Evolutionary conservation across 2,329 filamentous ascomycete genomes (phyloP).

Genomic region (Trichoderma koningii): DNA sequence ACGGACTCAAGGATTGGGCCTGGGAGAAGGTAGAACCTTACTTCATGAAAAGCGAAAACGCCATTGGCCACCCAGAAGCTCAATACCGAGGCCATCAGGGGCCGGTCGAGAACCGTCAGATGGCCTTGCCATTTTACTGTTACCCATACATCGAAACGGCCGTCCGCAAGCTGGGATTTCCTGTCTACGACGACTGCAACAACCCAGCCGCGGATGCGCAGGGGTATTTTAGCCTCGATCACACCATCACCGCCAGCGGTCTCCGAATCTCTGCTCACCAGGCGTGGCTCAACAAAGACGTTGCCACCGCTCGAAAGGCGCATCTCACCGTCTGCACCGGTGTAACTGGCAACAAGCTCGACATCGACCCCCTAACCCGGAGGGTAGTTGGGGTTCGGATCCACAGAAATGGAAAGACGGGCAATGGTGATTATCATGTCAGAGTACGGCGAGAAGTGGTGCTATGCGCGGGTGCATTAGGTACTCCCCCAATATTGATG

Average conservation of each 20-base stretch:
- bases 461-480: neutral
- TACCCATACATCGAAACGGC: neutral
- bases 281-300: neutral
- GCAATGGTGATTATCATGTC: neutral
- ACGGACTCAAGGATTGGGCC: neutral
- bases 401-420: neutral
- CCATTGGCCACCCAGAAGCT: neutral
- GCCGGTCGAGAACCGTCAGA: neutral
- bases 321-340: neutral
- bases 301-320: neutral
- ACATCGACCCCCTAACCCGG: neutral
- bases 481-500: neutral
- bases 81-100: neutral
- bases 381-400: neutral
- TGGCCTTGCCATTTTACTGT: neutral
- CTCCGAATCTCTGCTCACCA: neutral
- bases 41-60: neutral
- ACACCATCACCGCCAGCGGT: neutral
- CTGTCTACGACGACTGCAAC: neutral
- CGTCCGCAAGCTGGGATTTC: neutral
- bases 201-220: neutral
- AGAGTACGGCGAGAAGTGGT: neutral
- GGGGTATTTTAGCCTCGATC: conserved; percentile 1
- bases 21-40: conserved; percentile 9
- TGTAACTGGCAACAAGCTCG: neutral